These are phyloP conservation scores for Ganoderma sinense DNA, from an alignment of 1,284 basidiomycete species.

Conservation along the genomic window DNA sequence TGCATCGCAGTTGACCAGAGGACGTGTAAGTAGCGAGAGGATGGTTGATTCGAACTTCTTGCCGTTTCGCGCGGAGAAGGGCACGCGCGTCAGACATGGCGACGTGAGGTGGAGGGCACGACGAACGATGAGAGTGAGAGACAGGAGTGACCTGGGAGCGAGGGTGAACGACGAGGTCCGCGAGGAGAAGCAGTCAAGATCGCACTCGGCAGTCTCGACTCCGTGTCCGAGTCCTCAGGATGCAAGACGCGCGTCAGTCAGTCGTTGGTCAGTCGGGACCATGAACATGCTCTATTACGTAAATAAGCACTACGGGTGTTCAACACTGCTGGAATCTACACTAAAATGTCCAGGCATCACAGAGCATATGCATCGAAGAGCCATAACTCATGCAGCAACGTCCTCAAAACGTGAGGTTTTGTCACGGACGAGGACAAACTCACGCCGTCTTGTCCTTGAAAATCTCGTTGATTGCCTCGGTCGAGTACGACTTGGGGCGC, in stretches of 20 bases:
- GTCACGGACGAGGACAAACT: slow-evolving; percentile 9
- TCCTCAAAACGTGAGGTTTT: slow-evolving; percentile 12
- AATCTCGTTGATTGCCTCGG: slow-evolving; percentile 76
- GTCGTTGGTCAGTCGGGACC: slow-evolving; percentile 5
- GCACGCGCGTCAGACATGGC: slow-evolving; percentile 77
- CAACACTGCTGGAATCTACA: slow-evolving; percentile 14
- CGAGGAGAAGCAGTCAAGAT: neutral
- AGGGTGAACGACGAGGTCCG: neutral
- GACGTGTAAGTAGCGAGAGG: slow-evolving; percentile 74
- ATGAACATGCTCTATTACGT: slow-evolving; percentile 26
- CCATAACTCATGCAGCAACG: slow-evolving; percentile 5
- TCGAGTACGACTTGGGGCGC: slow-evolving; percentile 89
- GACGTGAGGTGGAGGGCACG: neutral
- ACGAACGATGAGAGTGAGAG: too few relatives aligned
- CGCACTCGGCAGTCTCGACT: neutral
- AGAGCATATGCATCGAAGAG: neutral
- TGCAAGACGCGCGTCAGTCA: slow-evolving; percentile 15
- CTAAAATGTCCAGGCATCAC: slow-evolving; percentile 16
- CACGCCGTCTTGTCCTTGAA: slow-evolving; percentile 61
- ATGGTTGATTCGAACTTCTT: slow-evolving; percentile 74
- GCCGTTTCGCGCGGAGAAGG: slow-evolving; percentile 78
- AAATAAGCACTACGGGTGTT: slow-evolving; percentile 16
- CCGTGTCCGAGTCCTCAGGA: too few relatives aligned
- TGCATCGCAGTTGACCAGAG: slow-evolving; percentile 72
- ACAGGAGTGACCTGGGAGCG: neutral